These are phyloP conservation scores for Pythium oligandrum DNA, from an alignment of 352 stramenopile genomes.

Conservation along the genomic window DNA sequence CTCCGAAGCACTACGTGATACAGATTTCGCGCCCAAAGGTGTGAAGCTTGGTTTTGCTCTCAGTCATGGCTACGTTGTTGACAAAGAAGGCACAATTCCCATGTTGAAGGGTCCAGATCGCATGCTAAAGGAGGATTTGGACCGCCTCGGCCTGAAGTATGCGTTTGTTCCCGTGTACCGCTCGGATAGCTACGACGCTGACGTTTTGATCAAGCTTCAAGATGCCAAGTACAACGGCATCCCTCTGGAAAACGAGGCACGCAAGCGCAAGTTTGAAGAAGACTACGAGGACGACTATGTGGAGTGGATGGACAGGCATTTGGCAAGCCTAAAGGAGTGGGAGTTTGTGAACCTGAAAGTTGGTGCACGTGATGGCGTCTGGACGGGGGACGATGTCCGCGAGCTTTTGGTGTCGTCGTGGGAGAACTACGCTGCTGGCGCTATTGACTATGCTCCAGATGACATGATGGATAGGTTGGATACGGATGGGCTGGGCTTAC, in stretches of 20 bases:
- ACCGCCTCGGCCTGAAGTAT: slow-evolving; percentile 9
- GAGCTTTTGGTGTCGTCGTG: slow-evolving; percentile 3
- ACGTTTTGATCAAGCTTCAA: background rate
- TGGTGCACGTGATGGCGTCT: no score
- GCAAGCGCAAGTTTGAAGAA: background rate
- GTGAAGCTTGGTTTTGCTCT: slow-evolving; percentile 12
- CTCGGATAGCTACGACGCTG: slow-evolving; percentile 1
- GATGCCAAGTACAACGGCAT: background rate
- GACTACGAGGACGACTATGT: slow-evolving; percentile 1
- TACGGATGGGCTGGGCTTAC: slow-evolving; percentile 2
- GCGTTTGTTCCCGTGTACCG: slow-evolving; percentile 13
- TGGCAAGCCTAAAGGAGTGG: no score
- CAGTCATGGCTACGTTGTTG: no score
- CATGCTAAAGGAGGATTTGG: slow-evolving; percentile 7
- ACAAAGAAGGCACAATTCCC: background rate
- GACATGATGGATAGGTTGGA: background rate
- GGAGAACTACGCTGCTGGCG: background rate
- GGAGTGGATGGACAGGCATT: no score
- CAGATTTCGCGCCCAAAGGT: slow-evolving; percentile 6
- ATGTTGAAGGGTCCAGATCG: slow-evolving; percentile 12
- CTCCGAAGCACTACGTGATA: background rate
- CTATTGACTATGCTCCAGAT: background rate
- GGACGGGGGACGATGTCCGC: no score
- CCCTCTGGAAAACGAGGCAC: no score
- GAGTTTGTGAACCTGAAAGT: no score